These are phyloP conservation scores for Solanum corneliomulleri DNA, from an alignment of 257 asterid genomes.

Conservation along the genomic window DNA sequence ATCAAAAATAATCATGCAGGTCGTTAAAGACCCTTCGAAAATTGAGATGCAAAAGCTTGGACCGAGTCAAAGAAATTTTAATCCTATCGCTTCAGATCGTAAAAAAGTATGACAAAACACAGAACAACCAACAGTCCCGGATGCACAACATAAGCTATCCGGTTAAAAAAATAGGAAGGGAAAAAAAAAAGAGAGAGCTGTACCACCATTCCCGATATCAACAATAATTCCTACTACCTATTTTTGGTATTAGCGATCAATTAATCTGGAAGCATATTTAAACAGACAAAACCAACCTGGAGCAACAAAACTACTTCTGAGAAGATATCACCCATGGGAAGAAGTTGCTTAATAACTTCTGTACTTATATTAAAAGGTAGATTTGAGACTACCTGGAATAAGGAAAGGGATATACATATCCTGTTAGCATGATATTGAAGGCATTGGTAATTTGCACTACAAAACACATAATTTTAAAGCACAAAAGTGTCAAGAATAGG, in stretches of 20 bases:
- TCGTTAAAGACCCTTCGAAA: background rate
- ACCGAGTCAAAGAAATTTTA: background rate
- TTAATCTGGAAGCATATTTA: background rate
- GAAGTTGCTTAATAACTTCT: constrained; percentile 79
- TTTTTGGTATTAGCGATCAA: background rate
- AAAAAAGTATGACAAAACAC: background rate
- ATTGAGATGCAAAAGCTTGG: background rate
- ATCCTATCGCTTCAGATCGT: background rate
- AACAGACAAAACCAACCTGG: constrained; percentile 38
- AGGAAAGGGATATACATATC: background rate
- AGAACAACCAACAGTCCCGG: background rate
- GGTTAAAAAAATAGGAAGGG: background rate
- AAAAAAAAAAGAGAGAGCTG: background rate
- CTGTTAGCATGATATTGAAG: background rate
- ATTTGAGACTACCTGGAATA: constrained; percentile 78
- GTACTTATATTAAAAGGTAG: constrained; percentile 94
- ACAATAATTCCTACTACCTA: background rate
- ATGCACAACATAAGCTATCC: background rate
- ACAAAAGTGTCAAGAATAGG: background rate
- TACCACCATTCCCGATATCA: background rate
- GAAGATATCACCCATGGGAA: constrained; percentile 98
- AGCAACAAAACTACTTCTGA: constrained; percentile 77
- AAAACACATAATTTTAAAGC: background rate
- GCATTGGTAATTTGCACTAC: background rate
- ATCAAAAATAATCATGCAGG: background rate